phyloP scores from a whole-genome alignment of 495 filamentous ascomycete genomes.

The Xylaria acuta region DNA sequence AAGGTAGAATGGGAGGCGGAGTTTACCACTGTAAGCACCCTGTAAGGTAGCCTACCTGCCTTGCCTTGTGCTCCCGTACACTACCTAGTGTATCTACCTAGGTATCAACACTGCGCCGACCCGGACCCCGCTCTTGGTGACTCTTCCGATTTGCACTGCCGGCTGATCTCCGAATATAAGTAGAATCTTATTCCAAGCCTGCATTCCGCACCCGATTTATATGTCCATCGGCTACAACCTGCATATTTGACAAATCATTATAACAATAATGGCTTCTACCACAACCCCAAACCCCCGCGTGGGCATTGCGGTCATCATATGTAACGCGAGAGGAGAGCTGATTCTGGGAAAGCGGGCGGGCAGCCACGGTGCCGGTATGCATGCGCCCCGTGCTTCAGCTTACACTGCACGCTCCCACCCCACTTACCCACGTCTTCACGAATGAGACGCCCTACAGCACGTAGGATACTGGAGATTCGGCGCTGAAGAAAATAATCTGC shows the following conservation, averaged over 20 bases:
- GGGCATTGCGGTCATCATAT: constrained; percentile 50
- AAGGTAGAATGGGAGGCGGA: not conserved
- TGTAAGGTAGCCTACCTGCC: no score
- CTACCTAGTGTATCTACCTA: no score
- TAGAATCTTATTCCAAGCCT: not conserved
- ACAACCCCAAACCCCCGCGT: constrained; percentile 35
- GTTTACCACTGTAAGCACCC: no score
- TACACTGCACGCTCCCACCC: not conserved
- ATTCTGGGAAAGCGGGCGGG: constrained; percentile 51
- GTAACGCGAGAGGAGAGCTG: constrained; percentile 42
- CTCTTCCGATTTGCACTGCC: not conserved
- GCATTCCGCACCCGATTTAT: not conserved
- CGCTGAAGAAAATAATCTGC: not conserved
- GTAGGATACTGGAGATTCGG: not conserved
- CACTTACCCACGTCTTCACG: not conserved
- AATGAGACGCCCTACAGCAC: not conserved
- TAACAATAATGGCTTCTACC: constrained; percentile 25
- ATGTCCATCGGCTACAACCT: not conserved
- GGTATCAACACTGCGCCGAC: no score
- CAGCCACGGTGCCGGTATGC: constrained; percentile 48
- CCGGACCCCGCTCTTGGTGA: not conserved
- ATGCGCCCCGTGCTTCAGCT: not conserved
- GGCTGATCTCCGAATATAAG: constrained; percentile 12
- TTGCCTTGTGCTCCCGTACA: no score
- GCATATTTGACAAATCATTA: not conserved